Evolutionary conservation across 306 rosid species (phyloP), one percentile per base, ranked within the genome.

Genomic region (Vigna angularis): DNA sequence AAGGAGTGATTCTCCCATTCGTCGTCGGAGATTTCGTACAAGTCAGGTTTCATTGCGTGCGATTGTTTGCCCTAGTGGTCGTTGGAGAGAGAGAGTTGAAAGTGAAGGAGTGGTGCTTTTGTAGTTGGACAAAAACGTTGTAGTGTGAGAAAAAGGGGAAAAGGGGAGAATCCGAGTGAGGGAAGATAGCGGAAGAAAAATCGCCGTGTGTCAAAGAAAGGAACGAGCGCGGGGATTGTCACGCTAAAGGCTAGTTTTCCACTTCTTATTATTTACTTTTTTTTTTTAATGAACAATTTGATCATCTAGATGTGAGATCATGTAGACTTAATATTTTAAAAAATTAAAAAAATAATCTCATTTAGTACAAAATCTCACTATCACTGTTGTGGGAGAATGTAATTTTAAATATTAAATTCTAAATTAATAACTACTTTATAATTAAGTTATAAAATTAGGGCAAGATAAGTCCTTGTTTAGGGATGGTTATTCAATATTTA

Each of bases 1-100:
- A 95, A 95, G 79, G 93, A 79, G 73, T 91, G 98, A 3, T 85
- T 86, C 4, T 87, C 91, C 98, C 98, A 95, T 85, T 95, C 98
- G 57, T 89, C 98, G 85, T 95, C 98, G 63, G 98, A 95, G 84
- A 95, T 88, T 92, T 95, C 97, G 59, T 91, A 88, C 77, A 84
- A 86, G 1, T 84, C 88, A 34, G 96, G 98, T 89, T 95, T 95
- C 98, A 94, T 93, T 17, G 48, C 0, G 18, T 38, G 14, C 6
- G 36, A 7, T 38, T n/a, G 44, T 63, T 66, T 64, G 83, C 73
- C 78, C 74, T 79, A 75, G 59, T 28, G 12, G 26, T 9, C 4
- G 62, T 56, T 34, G 16, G 24, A 44, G 64, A 38, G 17, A 34
- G 65, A 22, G 9, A 64, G 68, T 47, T 61, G 70, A 47, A 28